Evolutionary conservation across 306 rosid genomes (phyloP), one percentile per base, ranked within the genome.

Genomic region (Gynostemma pentaphyllum): DNA sequence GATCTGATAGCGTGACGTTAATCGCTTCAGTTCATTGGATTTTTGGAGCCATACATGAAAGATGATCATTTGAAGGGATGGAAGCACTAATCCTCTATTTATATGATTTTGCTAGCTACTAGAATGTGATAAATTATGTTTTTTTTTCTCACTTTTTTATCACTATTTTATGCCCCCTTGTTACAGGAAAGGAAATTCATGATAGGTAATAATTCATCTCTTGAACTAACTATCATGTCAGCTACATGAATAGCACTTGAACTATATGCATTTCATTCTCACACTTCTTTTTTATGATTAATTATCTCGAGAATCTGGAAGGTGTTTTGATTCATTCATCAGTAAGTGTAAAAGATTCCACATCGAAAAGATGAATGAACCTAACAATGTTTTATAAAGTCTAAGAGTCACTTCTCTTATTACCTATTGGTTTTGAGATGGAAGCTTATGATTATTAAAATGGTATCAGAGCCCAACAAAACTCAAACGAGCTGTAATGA

Each of bases 31-130:
- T 83, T 86, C 65, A 83, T 89, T 49, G 90, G 96, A 68, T 83
- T 89, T 75, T 70, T 89, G 34, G 88, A 89, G 80, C 96, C 95
- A 30, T 83, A 89, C 71, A 74, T 68, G 74, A 72, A 83, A 72
- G 84, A 83, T 16, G 94, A 88, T 50, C 88, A 85, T 67, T 82
- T 83, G 39, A 80, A 69, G 56, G 71, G 87, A 66, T 83, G 88
- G 94, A 85, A 61, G 75, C 90, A 89, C 79, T 80, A 74, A 72
- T 64, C 16, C 48, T 28, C 30, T 6, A 2, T 40, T 6, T 39
- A 48, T n/a, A 47, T 27, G 46, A 34, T 50, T 39, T 10, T 18
- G 42, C 48, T 37, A 37, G 9, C 6, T 19, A 30, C 7, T 30
- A 15, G 22, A 11, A 27, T 53, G n/a, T 30, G 27, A 50, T 19